Conservation (phyloP, 768 basidiomycete genomes). For the Hortiboletus campestris region DNA sequence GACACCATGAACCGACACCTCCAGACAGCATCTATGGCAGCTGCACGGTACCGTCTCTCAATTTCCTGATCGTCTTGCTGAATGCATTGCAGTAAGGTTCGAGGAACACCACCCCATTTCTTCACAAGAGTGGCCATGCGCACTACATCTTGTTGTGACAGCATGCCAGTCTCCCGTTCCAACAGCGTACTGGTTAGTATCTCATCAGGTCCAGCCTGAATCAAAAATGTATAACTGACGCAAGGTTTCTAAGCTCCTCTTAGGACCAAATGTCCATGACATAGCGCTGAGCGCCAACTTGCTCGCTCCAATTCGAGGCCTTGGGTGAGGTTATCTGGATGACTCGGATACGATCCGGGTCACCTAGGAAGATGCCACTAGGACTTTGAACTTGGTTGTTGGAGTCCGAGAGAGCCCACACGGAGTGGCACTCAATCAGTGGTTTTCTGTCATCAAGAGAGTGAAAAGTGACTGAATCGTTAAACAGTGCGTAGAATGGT, state of each 20-base stretch:
- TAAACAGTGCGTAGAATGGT: background rate
- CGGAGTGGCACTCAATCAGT: background rate
- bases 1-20: background rate
- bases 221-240: background rate
- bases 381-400: background rate
- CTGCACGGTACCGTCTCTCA: background rate
- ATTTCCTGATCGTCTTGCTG: background rate
- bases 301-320: background rate
- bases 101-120: background rate
- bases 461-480: background rate
- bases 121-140: background rate
- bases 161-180: background rate
- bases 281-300: background rate
- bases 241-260: background rate
- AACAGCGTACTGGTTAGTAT: background rate
- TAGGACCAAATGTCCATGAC: slow-evolving; percentile 3
- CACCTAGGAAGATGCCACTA: background rate
- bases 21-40: background rate
- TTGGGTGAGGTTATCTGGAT: background rate
- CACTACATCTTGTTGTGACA: background rate
- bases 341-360: background rate
- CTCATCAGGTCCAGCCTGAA: background rate
- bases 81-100: background rate
- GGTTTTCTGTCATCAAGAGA: too few species aligned
- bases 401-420: slow-evolving; percentile 4